Evolutionary conservation across 108 stramenopile genomes (phyloP).

Genomic region (Thalassiosira profunda): DNA sequence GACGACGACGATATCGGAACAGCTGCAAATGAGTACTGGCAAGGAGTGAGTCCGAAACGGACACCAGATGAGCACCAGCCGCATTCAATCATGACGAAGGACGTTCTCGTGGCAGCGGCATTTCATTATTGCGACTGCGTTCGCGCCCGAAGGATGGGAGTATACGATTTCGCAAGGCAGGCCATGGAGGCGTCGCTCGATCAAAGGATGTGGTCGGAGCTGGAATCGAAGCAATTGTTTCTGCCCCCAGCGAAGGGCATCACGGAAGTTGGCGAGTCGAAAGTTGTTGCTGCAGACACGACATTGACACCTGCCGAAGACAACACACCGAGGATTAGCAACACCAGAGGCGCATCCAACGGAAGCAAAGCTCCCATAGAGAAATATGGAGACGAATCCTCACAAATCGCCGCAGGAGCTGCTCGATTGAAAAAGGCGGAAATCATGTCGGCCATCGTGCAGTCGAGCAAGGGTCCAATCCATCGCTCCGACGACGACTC

Average conservation of each 20-base stretch:
- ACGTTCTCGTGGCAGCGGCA: conserved; percentile 68
- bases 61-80: conserved; percentile 4
- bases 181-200: conserved; percentile 29
- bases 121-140: conserved; percentile 81
- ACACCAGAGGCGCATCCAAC: not conserved
- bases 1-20: conserved; percentile 2
- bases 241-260: conserved; percentile 10
- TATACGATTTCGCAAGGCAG: conserved; percentile 54
- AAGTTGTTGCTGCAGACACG: no score
- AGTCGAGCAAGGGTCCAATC: conserved; percentile 18
- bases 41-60: no score
- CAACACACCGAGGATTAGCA: not conserved
- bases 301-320: conserved; percentile 4
- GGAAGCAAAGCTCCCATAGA: conserved; percentile 42
- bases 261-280: conserved; percentile 1
- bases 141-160: conserved; percentile 51
- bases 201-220: not conserved
- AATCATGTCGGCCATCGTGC: conserved; percentile 54
- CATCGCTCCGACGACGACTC: conserved; percentile 16
- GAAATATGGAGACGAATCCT: conserved; percentile 38
- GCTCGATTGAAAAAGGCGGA: conserved; percentile 74
- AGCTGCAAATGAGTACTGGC: not conserved
- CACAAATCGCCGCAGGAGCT: conserved; percentile 52
- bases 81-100: conserved; percentile 51
- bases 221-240: conserved; percentile 10